These are phyloP conservation scores for Cryptococcus depauperatus DNA, from an alignment of 1,284 basidiomycete genomes.

Conservation along the genomic window DNA sequence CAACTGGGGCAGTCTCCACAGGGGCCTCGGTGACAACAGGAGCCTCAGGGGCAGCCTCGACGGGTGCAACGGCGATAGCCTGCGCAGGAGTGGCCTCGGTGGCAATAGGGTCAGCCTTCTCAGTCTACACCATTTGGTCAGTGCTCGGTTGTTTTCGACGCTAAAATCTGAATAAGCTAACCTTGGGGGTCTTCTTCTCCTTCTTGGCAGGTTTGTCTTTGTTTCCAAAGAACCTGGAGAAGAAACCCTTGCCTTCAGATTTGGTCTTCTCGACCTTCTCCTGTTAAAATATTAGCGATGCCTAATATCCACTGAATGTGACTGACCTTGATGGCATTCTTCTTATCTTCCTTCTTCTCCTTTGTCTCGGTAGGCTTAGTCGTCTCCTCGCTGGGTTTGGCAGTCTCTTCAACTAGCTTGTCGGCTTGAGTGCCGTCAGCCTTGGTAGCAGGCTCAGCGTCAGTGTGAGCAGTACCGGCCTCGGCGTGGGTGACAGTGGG, in stretches of 20 bases:
- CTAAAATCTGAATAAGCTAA: constrained; percentile 6
- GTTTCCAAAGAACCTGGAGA: constrained; percentile 31
- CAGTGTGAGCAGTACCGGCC: constrained; percentile 28
- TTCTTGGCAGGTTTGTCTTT: constrained; percentile 36
- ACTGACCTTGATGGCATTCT: constrained; percentile 28
- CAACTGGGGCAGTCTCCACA: constrained; percentile 4
- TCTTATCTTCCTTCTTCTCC: constrained; percentile 29
- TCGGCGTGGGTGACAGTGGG: constrained; percentile 32
- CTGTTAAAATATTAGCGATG: constrained; percentile 8
- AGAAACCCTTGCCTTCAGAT: constrained; percentile 35
- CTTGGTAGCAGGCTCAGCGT: constrained; percentile 25
- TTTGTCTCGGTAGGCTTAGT: constrained; percentile 14
- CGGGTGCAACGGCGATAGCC: constrained; percentile 6
- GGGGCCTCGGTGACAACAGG: constrained; percentile 9
- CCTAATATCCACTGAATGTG: background rate
- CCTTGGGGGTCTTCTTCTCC: constrained; percentile 40
- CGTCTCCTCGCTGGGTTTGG: constrained; percentile 13
- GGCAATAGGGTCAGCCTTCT: constrained; percentile 29
- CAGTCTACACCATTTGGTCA: constrained; percentile 17
- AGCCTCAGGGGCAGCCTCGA: constrained; percentile 9
- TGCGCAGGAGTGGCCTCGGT: constrained; percentile 11
- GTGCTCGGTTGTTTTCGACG: background rate
- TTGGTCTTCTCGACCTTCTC: constrained; percentile 37
- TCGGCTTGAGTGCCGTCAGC: constrained; percentile 27
- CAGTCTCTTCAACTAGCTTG: constrained; percentile 8